Percentiles rank a stretch among this genome's conserved stretches.
These are phyloP conservation scores for Stylosanthes scabra DNA, from an alignment of 331 rosid genomes.

Conservation along the genomic window DNA sequence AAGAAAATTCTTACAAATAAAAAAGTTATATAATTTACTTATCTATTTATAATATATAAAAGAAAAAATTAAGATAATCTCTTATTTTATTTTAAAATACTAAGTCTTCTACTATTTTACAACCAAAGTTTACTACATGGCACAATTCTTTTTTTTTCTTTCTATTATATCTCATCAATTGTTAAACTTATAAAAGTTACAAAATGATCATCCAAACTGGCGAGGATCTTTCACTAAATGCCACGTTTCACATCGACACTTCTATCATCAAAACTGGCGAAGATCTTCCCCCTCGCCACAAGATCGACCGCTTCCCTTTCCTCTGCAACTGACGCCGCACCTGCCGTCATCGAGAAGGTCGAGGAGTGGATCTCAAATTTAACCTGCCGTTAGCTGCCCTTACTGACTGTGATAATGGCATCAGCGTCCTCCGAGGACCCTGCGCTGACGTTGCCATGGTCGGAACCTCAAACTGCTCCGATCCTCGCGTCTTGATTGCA, in stretches of 20 bases:
- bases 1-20: too few relatives aligned
- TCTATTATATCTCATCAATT: too few relatives aligned
- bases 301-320: slow-evolving; percentile 44
- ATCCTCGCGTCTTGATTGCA: slow-evolving; percentile 69
- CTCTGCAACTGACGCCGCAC: slow-evolving; percentile 29
- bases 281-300: slow-evolving; percentile 51
- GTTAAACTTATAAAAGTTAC: too few relatives aligned
- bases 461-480: slow-evolving; percentile 75
- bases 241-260: slow-evolving; percentile 80
- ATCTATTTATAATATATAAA: too few relatives aligned
- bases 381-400: slow-evolving; percentile 25
- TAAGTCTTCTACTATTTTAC: too few relatives aligned
- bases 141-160: too few relatives aligned
- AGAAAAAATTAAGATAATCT: too few relatives aligned
- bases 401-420: neutral
- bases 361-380: slow-evolving; percentile 51
- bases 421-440: neutral
- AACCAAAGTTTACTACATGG: too few relatives aligned
- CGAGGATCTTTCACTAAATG: too few relatives aligned
- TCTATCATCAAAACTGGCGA: slow-evolving; percentile 89
- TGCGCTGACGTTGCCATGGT: neutral
- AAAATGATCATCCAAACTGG: too few relatives aligned
- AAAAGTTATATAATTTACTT: too few relatives aligned
- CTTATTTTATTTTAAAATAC: too few relatives aligned
- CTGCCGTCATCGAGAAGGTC: slow-evolving; percentile 49